Evolutionary conservation across 1,284 basidiomycete species (phyloP).

Genomic region (Puccinia novopanici): DNA sequence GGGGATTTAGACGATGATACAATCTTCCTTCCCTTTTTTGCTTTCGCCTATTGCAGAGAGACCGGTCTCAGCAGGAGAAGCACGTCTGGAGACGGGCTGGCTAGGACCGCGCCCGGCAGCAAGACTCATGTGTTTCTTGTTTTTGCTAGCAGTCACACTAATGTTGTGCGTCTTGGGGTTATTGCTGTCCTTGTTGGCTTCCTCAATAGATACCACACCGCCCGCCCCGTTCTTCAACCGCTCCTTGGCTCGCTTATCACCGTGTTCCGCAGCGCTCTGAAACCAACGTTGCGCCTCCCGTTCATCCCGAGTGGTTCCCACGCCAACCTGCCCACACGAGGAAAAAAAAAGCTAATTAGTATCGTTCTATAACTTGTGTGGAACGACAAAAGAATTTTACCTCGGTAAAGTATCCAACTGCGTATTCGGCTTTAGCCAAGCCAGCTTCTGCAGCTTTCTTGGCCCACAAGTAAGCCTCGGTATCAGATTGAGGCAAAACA

Average conservation of each 20-base stretch:
- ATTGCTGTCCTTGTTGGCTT: constrained; percentile 4
- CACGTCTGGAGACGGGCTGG: no score
- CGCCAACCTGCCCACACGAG: constrained; percentile 57
- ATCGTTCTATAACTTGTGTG: not conserved
- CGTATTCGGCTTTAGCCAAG: constrained; percentile 91
- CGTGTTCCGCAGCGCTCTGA: constrained; percentile 84
- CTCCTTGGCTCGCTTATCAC: constrained; percentile 88
- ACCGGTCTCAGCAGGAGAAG: not conserved
- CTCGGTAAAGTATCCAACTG: constrained; percentile 94
- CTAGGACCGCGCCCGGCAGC: not conserved
- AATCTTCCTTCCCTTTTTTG: constrained; percentile 48
- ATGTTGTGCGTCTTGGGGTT: not conserved
- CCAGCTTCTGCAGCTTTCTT: constrained; percentile 86
- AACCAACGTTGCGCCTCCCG: constrained; percentile 74
- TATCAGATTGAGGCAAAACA: constrained; percentile 94
- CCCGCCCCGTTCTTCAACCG: constrained; percentile 68
- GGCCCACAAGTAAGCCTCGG: constrained; percentile 75
- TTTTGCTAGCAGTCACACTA: not conserved
- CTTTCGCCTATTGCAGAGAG: not conserved
- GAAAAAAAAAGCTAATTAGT: not conserved
- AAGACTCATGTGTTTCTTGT: not conserved
- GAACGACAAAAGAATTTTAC: constrained; percentile 57
- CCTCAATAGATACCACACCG: constrained; percentile 51
- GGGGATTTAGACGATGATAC: constrained; percentile 45
- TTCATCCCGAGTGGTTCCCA: constrained; percentile 60